Percentiles rank a stretch among this genome's conserved stretches.
These are phyloP conservation scores for Naegleria fowleri DNA, from an alignment of 208 protist species.

Conservation along the genomic window DNA sequence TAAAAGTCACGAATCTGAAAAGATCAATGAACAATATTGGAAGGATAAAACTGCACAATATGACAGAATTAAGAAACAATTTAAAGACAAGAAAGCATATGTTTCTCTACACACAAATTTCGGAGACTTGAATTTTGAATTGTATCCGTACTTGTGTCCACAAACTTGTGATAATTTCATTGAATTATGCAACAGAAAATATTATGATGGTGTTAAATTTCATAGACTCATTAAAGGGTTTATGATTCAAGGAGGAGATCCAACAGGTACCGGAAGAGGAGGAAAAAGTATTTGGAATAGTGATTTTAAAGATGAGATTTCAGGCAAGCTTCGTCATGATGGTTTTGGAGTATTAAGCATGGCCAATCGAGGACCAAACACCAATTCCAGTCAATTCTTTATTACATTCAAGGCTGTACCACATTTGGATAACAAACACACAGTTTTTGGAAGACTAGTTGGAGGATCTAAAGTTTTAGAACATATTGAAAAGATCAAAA, in stretches of 20 bases:
- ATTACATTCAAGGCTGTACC: slow-evolving; percentile 28
- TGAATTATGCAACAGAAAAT: slow-evolving; percentile 75
- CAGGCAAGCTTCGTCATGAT: slow-evolving; percentile 40
- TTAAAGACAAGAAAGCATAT: slow-evolving; percentile 35
- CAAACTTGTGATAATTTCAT: slow-evolving; percentile 92
- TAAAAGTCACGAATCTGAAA: background rate
- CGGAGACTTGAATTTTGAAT: slow-evolving; percentile 68
- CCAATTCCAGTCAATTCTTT: slow-evolving; percentile 44
- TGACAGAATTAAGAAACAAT: slow-evolving; percentile 11
- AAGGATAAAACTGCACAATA: background rate
- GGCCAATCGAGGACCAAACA: slow-evolving; percentile 39
- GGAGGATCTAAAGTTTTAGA: slow-evolving; percentile 33
- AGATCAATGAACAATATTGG: background rate
- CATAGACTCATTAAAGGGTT: slow-evolving; percentile 74
- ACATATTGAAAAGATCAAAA: slow-evolving; percentile 34
- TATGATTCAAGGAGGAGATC: slow-evolving; percentile 32
- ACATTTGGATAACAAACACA: slow-evolving; percentile 56
- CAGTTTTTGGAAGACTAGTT: slow-evolving; percentile 59
- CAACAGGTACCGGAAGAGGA: slow-evolving; percentile 43
- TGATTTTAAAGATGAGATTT: slow-evolving; percentile 44
- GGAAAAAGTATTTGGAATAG: slow-evolving; percentile 41
- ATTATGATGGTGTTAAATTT: slow-evolving; percentile 86
- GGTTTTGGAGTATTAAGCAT: slow-evolving; percentile 30
- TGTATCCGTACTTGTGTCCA: slow-evolving; percentile 60
- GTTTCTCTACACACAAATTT: slow-evolving; percentile 67